A percentile compares a stretch with the other conserved stretches of the same genome.
Evolutionary conservation across 2,329 filamentous ascomycete species (phyloP).

Genomic region (Seiridium cupressi): DNA sequence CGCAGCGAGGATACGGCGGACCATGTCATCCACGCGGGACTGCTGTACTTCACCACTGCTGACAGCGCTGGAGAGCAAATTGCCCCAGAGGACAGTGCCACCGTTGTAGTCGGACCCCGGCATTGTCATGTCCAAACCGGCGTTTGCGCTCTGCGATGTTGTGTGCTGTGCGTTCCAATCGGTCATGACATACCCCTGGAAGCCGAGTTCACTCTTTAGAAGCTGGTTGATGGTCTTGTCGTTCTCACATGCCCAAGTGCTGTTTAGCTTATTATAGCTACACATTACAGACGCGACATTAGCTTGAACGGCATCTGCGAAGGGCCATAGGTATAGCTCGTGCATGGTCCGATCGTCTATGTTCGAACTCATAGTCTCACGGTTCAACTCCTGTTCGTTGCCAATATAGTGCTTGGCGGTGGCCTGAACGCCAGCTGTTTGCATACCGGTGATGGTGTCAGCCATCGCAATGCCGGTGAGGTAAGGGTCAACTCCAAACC

Average conservation of each 20-base stretch:
- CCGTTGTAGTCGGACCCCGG: slow-evolving; percentile 63
- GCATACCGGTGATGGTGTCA: slow-evolving; percentile 60
- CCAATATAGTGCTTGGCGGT: slow-evolving; percentile 61
- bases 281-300: slow-evolving; percentile 70
- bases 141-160: slow-evolving; percentile 62
- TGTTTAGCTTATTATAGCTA: slow-evolving; percentile 71
- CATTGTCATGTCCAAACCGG: slow-evolving; percentile 81
- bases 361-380: slow-evolving; percentile 52
- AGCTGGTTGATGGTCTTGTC: slow-evolving; percentile 58
- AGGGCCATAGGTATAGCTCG: slow-evolving; percentile 67
- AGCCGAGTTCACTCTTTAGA: slow-evolving; percentile 72
- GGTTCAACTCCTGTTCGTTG: slow-evolving; percentile 67
- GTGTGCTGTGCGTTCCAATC: slow-evolving; percentile 80
- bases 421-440: slow-evolving; percentile 49
- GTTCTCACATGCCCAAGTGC: slow-evolving; percentile 67
- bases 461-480: slow-evolving; percentile 62
- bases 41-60: slow-evolving; percentile 56
- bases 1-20: slow-evolving; percentile 58
- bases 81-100: slow-evolving; percentile 53
- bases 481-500: slow-evolving; percentile 77
- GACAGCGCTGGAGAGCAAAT: slow-evolving; percentile 50
- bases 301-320: slow-evolving; percentile 65
- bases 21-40: slow-evolving; percentile 66
- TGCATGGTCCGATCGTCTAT: slow-evolving; percentile 66
- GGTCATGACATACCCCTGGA: slow-evolving; percentile 56